These are phyloP conservation scores for Fusarium lyarnte DNA, from an alignment of 2,329 filamentous ascomycete genomes.

Conservation along the genomic window DNA sequence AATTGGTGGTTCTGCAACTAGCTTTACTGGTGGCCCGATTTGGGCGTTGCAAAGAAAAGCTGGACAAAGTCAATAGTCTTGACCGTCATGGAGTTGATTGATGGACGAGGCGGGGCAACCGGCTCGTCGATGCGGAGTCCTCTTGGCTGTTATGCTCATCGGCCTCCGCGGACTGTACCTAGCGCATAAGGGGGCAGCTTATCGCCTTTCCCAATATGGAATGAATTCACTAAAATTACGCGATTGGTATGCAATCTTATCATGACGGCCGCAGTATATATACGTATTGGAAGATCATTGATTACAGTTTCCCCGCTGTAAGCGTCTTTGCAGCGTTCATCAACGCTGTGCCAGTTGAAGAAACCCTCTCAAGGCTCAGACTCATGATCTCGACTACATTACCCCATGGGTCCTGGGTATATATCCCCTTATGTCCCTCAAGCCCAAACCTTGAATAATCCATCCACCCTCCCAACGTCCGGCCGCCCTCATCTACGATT, in stretches of 20 bases:
- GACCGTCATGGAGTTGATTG: no score
- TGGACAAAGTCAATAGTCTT: no score
- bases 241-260: background rate
- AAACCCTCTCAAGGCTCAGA: background rate
- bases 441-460: background rate
- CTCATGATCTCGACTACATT: background rate
- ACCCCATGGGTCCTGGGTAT: background rate
- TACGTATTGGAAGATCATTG: rapidly evolving
- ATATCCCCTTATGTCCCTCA: background rate
- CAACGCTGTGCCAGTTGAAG: background rate
- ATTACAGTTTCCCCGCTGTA: background rate
- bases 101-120: background rate
- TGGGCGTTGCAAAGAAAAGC: no score
- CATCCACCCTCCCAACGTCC: background rate
- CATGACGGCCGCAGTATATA: background rate
- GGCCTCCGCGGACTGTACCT: background rate
- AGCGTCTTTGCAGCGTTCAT: background rate
- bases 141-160: background rate
- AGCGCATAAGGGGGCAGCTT: no score
- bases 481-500: background rate
- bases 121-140: background rate
- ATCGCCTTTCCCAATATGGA: background rate
- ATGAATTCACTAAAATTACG: background rate
- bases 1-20: rapidly evolving
- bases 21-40: rapidly evolving